Conservation (phyloP, 768 basidiomycete genomes). For the Russula sp. region DNA sequence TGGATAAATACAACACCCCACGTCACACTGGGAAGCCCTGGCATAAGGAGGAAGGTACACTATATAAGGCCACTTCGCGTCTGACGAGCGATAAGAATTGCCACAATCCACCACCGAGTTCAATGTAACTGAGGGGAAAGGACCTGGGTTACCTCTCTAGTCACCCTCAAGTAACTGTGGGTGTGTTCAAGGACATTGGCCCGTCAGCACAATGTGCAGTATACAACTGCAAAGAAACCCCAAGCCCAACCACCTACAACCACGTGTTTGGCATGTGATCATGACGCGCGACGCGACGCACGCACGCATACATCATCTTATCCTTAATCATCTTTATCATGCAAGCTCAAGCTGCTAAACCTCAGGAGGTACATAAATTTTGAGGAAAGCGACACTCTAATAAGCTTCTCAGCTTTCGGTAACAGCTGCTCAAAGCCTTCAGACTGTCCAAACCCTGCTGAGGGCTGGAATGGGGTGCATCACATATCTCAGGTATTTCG, state of each 20-base stretch:
- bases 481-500: constrained; percentile 58
- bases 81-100: neutral
- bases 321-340: constrained; percentile 25
- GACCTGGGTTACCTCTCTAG: neutral
- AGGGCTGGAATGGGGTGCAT: constrained; percentile 72
- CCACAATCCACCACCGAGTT: neutral
- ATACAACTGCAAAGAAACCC: neutral
- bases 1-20: constrained; percentile 3
- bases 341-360: constrained; percentile 37
- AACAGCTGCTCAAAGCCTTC: constrained; percentile 53
- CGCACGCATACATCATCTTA: neutral
- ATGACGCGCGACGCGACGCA: constrained; percentile 12
- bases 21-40: neutral
- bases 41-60: neutral
- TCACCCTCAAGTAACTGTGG: neutral
- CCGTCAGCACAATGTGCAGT: neutral
- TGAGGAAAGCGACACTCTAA: neutral
- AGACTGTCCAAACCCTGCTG: constrained; percentile 65
- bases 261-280: constrained; percentile 13
- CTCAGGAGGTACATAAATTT: constrained; percentile 26
- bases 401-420: constrained; percentile 26
- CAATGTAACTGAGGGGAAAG: neutral
- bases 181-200: neutral
- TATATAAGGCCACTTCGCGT: neutral
- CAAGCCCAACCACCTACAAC: neutral